Evolutionary conservation across 768 basidiomycete species (phyloP).

Genomic region (Panus rudis): DNA sequence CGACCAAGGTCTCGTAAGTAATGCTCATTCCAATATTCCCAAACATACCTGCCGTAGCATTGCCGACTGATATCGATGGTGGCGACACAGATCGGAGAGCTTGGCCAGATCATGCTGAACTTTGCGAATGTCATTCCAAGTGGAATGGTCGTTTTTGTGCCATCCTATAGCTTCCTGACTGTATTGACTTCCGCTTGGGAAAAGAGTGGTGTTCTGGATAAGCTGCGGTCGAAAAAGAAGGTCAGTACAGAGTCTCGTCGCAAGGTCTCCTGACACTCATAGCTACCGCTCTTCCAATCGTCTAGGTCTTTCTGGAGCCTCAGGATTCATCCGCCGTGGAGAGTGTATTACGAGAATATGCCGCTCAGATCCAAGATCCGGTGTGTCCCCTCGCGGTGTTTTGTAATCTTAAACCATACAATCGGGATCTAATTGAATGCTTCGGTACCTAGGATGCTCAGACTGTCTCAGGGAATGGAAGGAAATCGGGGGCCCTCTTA

Average conservation of each 20-base stretch:
- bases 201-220: constrained; percentile 50
- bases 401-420: too few species aligned
- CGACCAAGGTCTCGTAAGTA: constrained; percentile 49
- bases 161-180: constrained; percentile 81
- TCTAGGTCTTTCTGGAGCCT: constrained; percentile 88
- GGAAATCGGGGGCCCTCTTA: constrained; percentile 63
- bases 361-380: constrained; percentile 30
- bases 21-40: not conserved
- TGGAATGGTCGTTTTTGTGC: constrained; percentile 91
- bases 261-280: not conserved
- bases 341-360: constrained; percentile 65
- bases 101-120: constrained; percentile 82
- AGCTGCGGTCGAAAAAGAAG: constrained; percentile 67
- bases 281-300: not conserved
- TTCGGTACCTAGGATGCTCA: too few species aligned
- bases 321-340: constrained; percentile 69
- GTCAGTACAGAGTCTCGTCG: constrained; percentile 29
- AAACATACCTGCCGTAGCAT: constrained; percentile 3
- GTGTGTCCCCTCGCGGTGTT: not conserved
- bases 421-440: too few species aligned
- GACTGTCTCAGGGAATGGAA: too few species aligned
- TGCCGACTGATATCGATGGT: not conserved
- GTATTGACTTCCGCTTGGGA: constrained; percentile 61
- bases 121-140: constrained; percentile 71
- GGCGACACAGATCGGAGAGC: constrained; percentile 55